Evolutionary conservation across 2,329 filamentous ascomycete genomes (phyloP).

Genomic region (Pseudogymnoascus pannorum): DNA sequence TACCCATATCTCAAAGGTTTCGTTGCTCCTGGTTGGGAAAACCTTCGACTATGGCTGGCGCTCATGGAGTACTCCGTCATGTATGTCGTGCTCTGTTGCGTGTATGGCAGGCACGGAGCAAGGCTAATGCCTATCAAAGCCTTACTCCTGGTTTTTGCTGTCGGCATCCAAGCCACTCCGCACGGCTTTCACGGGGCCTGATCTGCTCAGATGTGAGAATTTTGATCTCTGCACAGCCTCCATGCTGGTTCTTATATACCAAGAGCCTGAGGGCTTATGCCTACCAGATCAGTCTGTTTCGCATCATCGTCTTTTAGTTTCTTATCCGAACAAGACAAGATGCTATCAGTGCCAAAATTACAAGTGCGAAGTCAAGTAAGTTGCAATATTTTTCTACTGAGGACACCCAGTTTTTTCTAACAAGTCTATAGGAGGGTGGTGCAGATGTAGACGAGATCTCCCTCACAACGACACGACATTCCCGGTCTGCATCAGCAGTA

Average conservation of each 20-base stretch:
- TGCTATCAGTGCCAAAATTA: not conserved
- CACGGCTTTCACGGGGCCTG: not conserved
- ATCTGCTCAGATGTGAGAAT: not conserved
- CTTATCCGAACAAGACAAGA: not conserved
- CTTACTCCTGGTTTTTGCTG: not conserved
- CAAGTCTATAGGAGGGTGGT: not conserved
- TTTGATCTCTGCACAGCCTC: constrained; percentile 1
- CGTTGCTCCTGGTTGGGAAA: not conserved
- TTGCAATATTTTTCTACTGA: not conserved
- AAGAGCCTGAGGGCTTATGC: not conserved
- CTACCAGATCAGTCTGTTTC: not conserved
- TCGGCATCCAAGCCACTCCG: not conserved
- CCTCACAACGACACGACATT: not conserved
- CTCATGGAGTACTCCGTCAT: not conserved
- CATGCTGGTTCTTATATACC: not conserved
- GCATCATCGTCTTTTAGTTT: not conserved
- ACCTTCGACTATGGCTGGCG: not conserved
- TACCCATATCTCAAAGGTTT: not conserved
- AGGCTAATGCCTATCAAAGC: not conserved
- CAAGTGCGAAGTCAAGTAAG: not conserved
- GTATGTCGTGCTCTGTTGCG: not conserved
- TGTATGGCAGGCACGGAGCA: not conserved
- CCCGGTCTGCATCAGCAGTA: not conserved
- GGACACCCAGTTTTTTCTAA: not conserved
- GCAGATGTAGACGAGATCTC: not conserved